Evolutionary conservation across 2,329 filamentous ascomycete species (phyloP).

Genomic region (Cercospora citrullina): DNA sequence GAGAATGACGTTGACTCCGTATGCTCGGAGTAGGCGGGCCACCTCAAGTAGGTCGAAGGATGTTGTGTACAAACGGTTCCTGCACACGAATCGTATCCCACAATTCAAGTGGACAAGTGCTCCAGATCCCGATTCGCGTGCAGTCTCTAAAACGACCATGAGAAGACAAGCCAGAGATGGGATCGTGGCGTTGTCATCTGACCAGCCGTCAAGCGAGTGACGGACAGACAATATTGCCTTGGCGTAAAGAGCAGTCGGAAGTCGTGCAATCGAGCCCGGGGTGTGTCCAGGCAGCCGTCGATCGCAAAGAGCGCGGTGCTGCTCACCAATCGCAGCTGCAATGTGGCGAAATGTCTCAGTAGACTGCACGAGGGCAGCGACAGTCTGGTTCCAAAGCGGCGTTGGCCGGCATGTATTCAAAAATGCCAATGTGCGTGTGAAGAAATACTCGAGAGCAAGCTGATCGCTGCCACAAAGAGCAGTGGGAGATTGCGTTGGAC

Average conservation of each 20-base stretch:
- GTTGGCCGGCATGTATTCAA: neutral
- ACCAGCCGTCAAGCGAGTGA: neutral
- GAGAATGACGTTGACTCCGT: neutral
- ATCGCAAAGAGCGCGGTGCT: neutral
- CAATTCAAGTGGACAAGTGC: neutral
- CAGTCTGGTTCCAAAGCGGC: neutral
- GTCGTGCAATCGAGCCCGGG: neutral
- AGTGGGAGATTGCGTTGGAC: neutral
- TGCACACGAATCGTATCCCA: neutral
- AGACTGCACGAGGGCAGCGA: neutral
- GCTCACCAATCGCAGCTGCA: neutral
- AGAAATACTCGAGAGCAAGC: neutral
- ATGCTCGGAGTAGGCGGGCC: neutral
- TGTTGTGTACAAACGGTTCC: neutral
- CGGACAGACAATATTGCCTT: neutral
- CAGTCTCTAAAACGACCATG: neutral
- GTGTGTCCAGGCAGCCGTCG: neutral
- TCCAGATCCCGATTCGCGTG: neutral
- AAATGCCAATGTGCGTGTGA: neutral
- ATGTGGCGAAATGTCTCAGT: neutral
- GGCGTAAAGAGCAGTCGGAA: neutral
- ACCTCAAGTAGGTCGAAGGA: neutral
- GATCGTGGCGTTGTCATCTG: neutral
- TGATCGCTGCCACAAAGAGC: neutral
- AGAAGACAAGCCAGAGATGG: neutral